Evolutionary conservation across 2,329 filamentous ascomycete species (phyloP), one percentile per base, ranked within the genome.

Genomic region (Juglanconis oblonga): DNA sequence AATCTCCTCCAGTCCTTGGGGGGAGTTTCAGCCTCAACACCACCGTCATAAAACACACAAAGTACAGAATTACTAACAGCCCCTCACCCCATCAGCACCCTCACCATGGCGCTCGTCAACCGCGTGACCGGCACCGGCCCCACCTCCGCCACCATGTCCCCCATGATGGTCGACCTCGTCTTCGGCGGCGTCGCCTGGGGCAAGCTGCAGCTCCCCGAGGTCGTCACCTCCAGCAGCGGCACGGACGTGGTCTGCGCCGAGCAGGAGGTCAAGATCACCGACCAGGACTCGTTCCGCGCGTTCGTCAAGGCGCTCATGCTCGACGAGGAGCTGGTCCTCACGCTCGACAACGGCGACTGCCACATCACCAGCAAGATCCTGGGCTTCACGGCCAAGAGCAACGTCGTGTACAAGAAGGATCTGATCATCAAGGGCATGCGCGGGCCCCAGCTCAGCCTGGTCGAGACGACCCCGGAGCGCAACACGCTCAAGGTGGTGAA

Each of bases 221-320:
- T 68, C 14, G 65, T 65, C 36, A 70, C 70, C 24, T 66, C 66
- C 45, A 65, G 71, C 17, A 66, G 68, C 58, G 70, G 71, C 8
- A 65, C 66, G 38, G 59, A 66, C 6, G 62, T 75, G 36, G 31
- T 64, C n/a, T 61, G 71, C 9, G 54, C 62, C 32, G 66, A 70
- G 36, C 70, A 73, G 58, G 56, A 55, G 9, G 62, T 75, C 45
- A 52, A 64, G 31, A 72, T 76, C 50, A 52, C 64, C 24, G 64
- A 76, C 59, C 65, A 67, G 63, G 51, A 56, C 14, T 64, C 59
- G 31, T 75, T 69, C 51, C 66, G 63, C 49, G 64, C 67, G n/a
- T 72, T 72, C 55, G 62, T 74, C 57, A 69, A 66, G 31, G 69
- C 68, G 51, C 65, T 73, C 35, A 69, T 71, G 52, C 58, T 68